Base-by-base conservation (phyloP, 1,284 basidiomycete genomes). In the Ceratobasidium sp. region DNA sequence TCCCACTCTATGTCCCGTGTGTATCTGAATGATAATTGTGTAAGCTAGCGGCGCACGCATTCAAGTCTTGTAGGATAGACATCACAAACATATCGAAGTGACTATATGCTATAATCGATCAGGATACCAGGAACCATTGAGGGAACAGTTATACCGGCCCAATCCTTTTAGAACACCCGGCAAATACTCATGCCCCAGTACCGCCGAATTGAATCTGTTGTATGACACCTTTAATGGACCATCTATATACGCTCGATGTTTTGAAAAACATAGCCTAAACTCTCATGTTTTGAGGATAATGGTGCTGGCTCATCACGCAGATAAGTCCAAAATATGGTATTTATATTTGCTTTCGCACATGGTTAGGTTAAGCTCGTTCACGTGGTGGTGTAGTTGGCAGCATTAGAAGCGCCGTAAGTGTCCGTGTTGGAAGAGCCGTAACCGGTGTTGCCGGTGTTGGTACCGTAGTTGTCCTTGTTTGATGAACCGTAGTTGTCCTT, bases 301-400 rank as follows among this genome's bases (percentile, higher is more conserved):
- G 57, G 29, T 61, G 29, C 22, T 25, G 4, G 15, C 2, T 9
- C 32, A 15, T 17, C 32, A 19, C 17, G 6, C 5, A 8, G 32
- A 34, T 61, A 34, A 34, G 7, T 0, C 4, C 0, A 37, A 19
- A 1, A 25, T 37, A 34, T 61, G 17, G 4, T 29, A 29, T 19
- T 25, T 25, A 61, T 61, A 32, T 61, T 34, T 61, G 57, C 25
- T 19, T 34, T 37, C 25, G 34, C 32, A 61, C 57, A 15, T 61
- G 32, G 25, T 61, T 61, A 61, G 57, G 57, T 61, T 61, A 61
- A 61, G 57, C 57, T 61, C 57, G 57, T 32, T 61, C 57, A 61
- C 57, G 52, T 54, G 52, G 52, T 19, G 52, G 52, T 54, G 52
- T 54, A 54, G 52, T 11, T 29, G 25, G 25, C 25, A 29, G 25